Conservation (phyloP, 805 yeast species). For the Ogataea allantospora region DNA sequence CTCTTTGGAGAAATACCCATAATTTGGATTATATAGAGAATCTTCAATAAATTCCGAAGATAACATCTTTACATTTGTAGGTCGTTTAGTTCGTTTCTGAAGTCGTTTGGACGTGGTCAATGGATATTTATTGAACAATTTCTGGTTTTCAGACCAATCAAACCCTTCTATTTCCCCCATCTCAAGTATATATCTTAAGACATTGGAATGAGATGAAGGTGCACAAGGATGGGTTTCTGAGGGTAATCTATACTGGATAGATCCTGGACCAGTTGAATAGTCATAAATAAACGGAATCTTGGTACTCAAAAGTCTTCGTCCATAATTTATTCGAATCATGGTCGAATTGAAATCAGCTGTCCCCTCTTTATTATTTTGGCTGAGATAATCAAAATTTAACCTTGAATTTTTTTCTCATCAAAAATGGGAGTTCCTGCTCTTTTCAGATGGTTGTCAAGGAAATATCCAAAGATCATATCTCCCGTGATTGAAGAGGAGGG, state of each 20-base stretch:
- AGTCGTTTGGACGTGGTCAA: constrained; percentile 38
- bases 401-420: constrained; percentile 1
- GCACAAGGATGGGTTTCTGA: constrained; percentile 22
- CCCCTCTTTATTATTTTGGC: constrained; percentile 9
- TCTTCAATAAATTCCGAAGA: constrained; percentile 81
- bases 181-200: constrained; percentile 29
- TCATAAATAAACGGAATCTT: constrained; percentile 32
- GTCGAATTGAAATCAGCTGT: neutral
- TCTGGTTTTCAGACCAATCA: constrained; percentile 32
- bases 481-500: constrained; percentile 81
- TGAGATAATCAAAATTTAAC: constrained; percentile 6
- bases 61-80: constrained; percentile 66
- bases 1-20: constrained; percentile 79
- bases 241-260: constrained; percentile 32
- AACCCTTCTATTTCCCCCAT: constrained; percentile 38
- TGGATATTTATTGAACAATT: constrained; percentile 43
- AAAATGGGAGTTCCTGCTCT: constrained; percentile 96
- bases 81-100: constrained; percentile 44
- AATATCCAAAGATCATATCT: constrained; percentile 90
- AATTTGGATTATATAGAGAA: constrained; percentile 73
- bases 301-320: constrained; percentile 1
- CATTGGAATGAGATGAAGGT: constrained; percentile 20
- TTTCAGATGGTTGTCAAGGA: constrained; percentile 90
- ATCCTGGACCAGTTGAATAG: constrained; percentile 33
- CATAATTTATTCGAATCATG: constrained; percentile 7